These are phyloP conservation scores for Fistulinella prunicolor DNA, from an alignment of 768 basidiomycete species.

Conservation along the genomic window DNA sequence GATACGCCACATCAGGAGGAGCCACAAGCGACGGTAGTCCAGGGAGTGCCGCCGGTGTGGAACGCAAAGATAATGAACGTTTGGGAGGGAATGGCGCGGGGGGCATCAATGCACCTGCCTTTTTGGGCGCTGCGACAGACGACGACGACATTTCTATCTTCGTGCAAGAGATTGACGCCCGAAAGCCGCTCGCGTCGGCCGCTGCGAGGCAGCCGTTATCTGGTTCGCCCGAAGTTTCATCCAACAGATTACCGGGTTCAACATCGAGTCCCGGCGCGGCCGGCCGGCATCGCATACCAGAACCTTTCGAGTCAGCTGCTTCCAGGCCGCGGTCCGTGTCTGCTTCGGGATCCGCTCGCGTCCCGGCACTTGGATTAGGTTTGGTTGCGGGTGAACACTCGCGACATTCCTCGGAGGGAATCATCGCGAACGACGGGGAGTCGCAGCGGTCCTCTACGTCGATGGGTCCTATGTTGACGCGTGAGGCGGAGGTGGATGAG, in stretches of 20 bases:
- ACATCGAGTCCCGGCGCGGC: constrained; percentile 7
- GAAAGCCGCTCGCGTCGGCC: constrained; percentile 52
- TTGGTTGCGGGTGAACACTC: constrained; percentile 15
- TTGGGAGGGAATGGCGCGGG: constrained; percentile 21
- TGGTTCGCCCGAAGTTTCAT: neutral
- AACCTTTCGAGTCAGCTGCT: neutral
- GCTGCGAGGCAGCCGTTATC: constrained; percentile 14
- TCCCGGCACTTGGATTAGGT: constrained; percentile 13
- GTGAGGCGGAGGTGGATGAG: constrained; percentile 63
- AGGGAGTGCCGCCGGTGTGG: constrained; percentile 12
- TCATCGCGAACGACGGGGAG: constrained; percentile 14
- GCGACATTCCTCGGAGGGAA: constrained; percentile 20
- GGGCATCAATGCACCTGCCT: constrained; percentile 33
- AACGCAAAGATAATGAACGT: constrained; percentile 23
- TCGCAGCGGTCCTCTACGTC: constrained; percentile 25
- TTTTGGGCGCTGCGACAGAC: constrained; percentile 51
- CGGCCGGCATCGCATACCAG: constrained; percentile 1
- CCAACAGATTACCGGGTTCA: neutral
- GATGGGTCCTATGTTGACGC: constrained; percentile 59
- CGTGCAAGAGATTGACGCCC: constrained; percentile 71
- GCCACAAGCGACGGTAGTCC: constrained; percentile 38
- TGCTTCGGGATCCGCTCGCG: neutral
- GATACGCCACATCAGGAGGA: constrained; percentile 49
- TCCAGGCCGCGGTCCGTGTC: constrained; percentile 6
- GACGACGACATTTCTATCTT: constrained; percentile 79